Conservation (phyloP, 805 yeast species). For the Blastobotrys attinorum region DNA sequence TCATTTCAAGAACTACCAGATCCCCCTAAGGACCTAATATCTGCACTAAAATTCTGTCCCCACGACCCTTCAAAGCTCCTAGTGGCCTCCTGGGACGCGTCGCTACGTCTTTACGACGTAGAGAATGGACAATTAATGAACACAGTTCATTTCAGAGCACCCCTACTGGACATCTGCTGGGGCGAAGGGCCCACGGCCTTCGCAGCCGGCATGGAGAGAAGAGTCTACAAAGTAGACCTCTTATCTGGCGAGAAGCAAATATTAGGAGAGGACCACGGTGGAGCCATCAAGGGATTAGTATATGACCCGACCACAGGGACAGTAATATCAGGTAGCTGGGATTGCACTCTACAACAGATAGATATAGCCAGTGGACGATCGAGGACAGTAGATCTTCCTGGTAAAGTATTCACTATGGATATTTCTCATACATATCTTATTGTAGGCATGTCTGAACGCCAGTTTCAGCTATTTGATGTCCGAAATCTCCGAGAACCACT, state of each 20-base stretch:
- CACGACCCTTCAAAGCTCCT: conserved; percentile 31
- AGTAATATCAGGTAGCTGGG: conserved; percentile 57
- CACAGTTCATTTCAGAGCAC: conserved; percentile 25
- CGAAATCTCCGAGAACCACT: conserved; percentile 39
- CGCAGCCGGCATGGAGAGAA: conserved; percentile 48
- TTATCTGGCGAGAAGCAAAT: conserved; percentile 32
- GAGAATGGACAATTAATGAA: conserved; percentile 12
- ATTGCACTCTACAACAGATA: conserved; percentile 40
- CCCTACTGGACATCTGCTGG: conserved; percentile 26
- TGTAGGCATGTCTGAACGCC: conserved; percentile 46
- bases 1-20: conserved; percentile 8
- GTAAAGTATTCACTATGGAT: conserved; percentile 60
- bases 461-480: conserved; percentile 50
- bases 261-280: conserved; percentile 29
- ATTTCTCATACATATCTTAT: conserved; percentile 38
- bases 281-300: conserved; percentile 35
- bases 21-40: conserved; percentile 35
- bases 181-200: conserved; percentile 28
- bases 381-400: conserved; percentile 26
- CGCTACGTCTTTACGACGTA: conserved; percentile 36
- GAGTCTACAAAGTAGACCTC: conserved; percentile 43
- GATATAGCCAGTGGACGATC: conserved; percentile 34
- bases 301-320: conserved; percentile 25
- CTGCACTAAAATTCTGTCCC: conserved; percentile 37
- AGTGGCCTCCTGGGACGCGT: conserved; percentile 54